Evolutionary conservation across 169 alveolate species (phyloP), one percentile per base, ranked within the genome.

Genomic region (Besnoitia besnoiti): DNA sequence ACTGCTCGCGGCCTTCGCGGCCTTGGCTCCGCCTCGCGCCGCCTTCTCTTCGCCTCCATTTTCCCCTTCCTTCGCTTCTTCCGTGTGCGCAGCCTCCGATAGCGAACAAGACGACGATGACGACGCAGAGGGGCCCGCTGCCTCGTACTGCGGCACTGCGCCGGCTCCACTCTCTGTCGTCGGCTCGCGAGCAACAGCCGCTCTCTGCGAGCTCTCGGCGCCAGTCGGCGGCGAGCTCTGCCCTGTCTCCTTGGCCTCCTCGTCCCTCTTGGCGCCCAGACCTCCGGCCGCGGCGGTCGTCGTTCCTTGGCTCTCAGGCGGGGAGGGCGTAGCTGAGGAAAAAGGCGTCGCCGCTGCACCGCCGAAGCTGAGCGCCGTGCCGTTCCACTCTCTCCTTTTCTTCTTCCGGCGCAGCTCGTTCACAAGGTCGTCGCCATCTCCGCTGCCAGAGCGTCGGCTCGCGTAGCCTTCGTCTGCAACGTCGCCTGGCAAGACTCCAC

Each of bases 361-460:
- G 40, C 44, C 80, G 24, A 67, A 67, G 44, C 47, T 33, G 21
- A 35, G 42, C 10, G 80, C 47, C 39, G 77, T 30, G 37, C 80
- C 80, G 80, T 67, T 67, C 44, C 47, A 59, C 42, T 88, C 92
- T 67, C 92, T 40, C 46, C 92, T 62, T 37, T 88, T 88, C 50
- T 67, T 88, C 79, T 88, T 88, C n/a, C 92, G 35, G 47, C 92
- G 85, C 21, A 88, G 92, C 30, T 88, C 92, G 50, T 67, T 44
- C 50, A 80, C 85, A 35, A 88, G 92, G 42, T 67, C 92, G 16
- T 88, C 92, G 8, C 80, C 44, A 42, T 67, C 80, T 35, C 47
- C 47, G 46, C 47, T 67, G 10, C 80, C 80, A 2, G 80, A 30
- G 2, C 47, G 19, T n/a, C 47, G n/a, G n/a, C n/a, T n/a, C n/a